Evolutionary conservation across 495 filamentous ascomycete species (phyloP).

Genomic region (Rhizodiscina lignyota): DNA sequence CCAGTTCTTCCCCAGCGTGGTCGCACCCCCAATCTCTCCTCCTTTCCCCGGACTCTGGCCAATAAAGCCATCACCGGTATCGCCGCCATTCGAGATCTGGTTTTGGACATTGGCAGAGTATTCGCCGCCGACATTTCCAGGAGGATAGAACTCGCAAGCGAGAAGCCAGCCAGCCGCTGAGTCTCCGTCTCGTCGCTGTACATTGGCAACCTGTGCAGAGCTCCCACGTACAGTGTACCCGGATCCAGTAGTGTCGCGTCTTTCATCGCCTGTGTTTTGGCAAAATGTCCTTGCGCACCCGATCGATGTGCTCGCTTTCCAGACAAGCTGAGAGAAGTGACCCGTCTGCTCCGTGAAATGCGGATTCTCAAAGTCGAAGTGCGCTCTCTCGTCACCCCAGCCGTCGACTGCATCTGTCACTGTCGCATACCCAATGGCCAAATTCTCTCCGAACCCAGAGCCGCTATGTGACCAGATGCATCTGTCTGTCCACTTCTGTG

Average conservation of each 20-base stretch:
- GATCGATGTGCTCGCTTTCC: slow-evolving; percentile 50
- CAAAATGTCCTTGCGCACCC: slow-evolving; percentile 54
- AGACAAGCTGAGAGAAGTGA: slow-evolving; percentile 76
- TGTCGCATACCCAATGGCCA: slow-evolving; percentile 51
- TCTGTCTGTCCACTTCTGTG: slow-evolving; percentile 29
- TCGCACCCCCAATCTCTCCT: too few species aligned
- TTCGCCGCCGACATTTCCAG: slow-evolving; percentile 52
- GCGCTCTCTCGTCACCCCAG: slow-evolving; percentile 47
- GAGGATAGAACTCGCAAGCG: slow-evolving; percentile 65
- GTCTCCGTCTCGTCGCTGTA: slow-evolving; percentile 2
- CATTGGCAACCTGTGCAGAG: background rate
- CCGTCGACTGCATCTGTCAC: slow-evolving; percentile 39
- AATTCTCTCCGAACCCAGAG: slow-evolving; percentile 71
- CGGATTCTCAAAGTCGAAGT: slow-evolving; percentile 40
- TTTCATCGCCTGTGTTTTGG: background rate
- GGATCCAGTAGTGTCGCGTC: background rate
- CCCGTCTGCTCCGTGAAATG: slow-evolving; percentile 51
- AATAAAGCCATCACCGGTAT: background rate
- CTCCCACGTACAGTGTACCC: background rate
- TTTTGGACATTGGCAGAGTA: slow-evolving; percentile 34
- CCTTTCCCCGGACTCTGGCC: too few species aligned
- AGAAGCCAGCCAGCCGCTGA: slow-evolving; percentile 42
- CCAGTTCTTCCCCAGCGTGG: too few species aligned
- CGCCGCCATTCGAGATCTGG: slow-evolving; percentile 1
- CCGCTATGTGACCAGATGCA: too few species aligned